phyloP scores from a whole-genome alignment of 805 yeast genomes.

The Blastobotrys parvus region DNA sequence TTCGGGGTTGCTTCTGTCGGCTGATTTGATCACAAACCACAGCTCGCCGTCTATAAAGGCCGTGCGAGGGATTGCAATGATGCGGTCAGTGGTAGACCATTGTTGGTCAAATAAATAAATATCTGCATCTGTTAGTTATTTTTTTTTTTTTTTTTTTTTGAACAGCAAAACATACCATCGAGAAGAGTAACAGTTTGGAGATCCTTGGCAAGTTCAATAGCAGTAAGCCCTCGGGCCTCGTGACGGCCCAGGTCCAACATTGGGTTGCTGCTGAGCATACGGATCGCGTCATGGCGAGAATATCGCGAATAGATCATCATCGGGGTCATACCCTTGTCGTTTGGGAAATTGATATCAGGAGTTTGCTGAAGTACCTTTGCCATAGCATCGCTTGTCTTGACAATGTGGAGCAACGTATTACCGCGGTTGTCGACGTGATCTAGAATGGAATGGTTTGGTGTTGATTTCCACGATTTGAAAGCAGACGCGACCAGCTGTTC shows the following conservation, averaged over 20 bases:
- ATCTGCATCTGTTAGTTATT: slow-evolving; percentile 1
- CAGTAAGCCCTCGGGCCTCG: slow-evolving; percentile 25
- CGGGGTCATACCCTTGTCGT: slow-evolving; percentile 56
- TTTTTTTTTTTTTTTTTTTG: not conserved
- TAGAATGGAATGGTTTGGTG: slow-evolving; percentile 24
- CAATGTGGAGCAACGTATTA: slow-evolving; percentile 68
- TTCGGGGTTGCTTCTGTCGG: not conserved
- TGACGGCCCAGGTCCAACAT: slow-evolving; percentile 37
- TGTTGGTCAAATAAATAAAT: slow-evolving; percentile 1
- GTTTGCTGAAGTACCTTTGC: slow-evolving; percentile 34
- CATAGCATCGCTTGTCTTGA: slow-evolving; percentile 40
- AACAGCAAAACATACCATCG: slow-evolving; percentile 11
- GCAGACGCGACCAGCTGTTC: slow-evolving; percentile 19
- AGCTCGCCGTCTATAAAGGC: slow-evolving; percentile 15
- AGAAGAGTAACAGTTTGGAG: slow-evolving; percentile 17
- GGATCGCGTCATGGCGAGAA: slow-evolving; percentile 53
- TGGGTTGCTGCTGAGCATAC: slow-evolving; percentile 39
- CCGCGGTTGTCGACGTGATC: slow-evolving; percentile 69
- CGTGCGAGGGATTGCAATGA: slow-evolving; percentile 10
- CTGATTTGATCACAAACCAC: slow-evolving; percentile 18
- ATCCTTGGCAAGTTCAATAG: slow-evolving; percentile 29
- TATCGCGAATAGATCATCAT: slow-evolving; percentile 62
- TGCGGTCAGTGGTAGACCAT: slow-evolving; percentile 3
- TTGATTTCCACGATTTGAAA: slow-evolving; percentile 12
- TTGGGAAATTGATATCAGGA: slow-evolving; percentile 52